Evolutionary conservation across 352 stramenopile species (phyloP), one percentile per base, ranked within the genome.

Genomic region (Pythium apleroticum): DNA sequence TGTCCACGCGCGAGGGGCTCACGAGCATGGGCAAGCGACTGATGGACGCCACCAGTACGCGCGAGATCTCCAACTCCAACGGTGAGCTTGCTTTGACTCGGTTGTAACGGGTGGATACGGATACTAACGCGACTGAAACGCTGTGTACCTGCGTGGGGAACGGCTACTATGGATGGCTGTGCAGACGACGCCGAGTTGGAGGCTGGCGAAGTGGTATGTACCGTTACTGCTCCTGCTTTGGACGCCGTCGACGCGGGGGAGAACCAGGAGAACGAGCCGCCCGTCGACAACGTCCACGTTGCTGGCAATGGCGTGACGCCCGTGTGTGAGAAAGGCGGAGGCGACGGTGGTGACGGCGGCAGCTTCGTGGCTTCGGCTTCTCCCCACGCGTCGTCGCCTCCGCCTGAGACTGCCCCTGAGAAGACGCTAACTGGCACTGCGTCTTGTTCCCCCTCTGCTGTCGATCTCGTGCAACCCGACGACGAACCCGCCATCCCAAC

Each of bases 51-150:
- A 39, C 28, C 6, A 46, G 20, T 24, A 14, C 3, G 3, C 30
- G 46, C 53, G 62, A 68, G 27, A 57, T 68, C 35, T 63, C 62
- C n/a, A 63, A 63, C 46, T 68, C 62, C 14, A 68, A 68, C 62
- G 62, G 62, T 68, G 33, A 2, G 11, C 1, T 35, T n/a, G n/a
- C 5, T 33, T 25, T 59, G 54, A 37, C 17, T 1, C 14, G 1
- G 25, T 28, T 28, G 15, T 65, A 33, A 59, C 52, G 33, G 31
- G 43, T 24, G 43, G 20, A 28, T 28, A 24, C 4, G 11, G 43
- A 28, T 15, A 15, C 43, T 50, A 24, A 50, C 20, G 43, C 43
- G 43, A 25, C 43, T 25, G 43, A 6, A 20, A 27, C 28, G 43
- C 20, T 52, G 35, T 52, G 20, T 50, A 27, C 20, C 4, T 57